Base-by-base conservation (phyloP, 257 asterid species). In the Schizonepeta tenuifolia region DNA sequence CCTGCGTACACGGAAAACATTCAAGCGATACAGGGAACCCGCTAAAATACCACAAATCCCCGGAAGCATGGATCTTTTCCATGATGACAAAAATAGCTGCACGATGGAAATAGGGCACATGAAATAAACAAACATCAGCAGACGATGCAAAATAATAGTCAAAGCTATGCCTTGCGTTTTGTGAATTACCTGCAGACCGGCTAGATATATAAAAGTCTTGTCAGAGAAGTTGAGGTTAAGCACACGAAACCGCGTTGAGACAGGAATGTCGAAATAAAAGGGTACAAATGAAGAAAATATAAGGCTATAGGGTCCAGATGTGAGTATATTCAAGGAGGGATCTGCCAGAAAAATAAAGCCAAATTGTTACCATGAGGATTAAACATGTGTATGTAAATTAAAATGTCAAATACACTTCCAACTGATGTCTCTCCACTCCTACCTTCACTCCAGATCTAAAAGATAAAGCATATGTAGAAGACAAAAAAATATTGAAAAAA, bases 1-100 rank as follows among this genome's bases (percentile, higher is more conserved):
- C 84, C 82, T 85, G 73, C 97, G 93, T 49, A 89, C 75, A 36
- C 87, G 82, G 78, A 83, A 78, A 55, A 89, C 67, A 82, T 95
- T 95, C 81, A 88, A 71, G 67, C 96, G 99, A 61, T 92, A 95
- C 41, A 95, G 78, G 75, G 87, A 83, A 65, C 99, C 99, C n/a
- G 98, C 98, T 59, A 95, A 81, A 79, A 95, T 86, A 68, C 99
- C 99, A 79, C 98, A 95, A 71, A 92, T 83, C 73, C 99, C 99
- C 0, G 98, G 99, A 51, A 95, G 65, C 80, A 95, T 83, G 70
- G 99, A 90, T 86, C 96, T 86, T 84, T 84, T 95, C 99, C 99
- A 95, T 57, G 97, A 95, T 40, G 99, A 90, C 79, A 95, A 76
- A 74, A 95, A 92, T 75, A 95, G 90, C 99, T 95, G 94, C 83